phyloP scores from a whole-genome alignment of 306 rosid genomes.

The Rubus idaeus region DNA sequence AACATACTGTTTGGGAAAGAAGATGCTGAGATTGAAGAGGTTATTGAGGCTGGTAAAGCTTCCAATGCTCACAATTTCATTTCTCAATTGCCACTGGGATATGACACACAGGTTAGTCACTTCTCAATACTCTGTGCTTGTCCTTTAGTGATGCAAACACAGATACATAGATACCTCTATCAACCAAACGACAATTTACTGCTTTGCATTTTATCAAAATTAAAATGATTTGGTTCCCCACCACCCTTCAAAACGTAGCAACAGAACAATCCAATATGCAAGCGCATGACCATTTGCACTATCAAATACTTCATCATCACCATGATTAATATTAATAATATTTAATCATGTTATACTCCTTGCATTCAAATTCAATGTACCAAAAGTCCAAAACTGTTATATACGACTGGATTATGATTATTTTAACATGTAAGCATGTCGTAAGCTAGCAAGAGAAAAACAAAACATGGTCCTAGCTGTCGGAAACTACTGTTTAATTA shows the following conservation, averaged over 20 bases:
- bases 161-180: not conserved
- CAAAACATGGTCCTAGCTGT: not conserved
- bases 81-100: conserved; percentile 61
- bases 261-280: not conserved
- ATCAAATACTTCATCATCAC: not conserved
- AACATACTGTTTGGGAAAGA: conserved; percentile 87
- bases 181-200: not conserved
- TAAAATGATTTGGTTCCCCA: conserved; percentile 8
- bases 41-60: conserved; percentile 68
- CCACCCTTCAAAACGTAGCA: not conserved
- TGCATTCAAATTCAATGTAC: conserved; percentile 1
- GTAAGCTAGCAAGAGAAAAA: not conserved
- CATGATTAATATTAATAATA: not conserved
- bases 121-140: not conserved
- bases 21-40: conserved; percentile 57
- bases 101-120: conserved; percentile 72
- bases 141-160: not conserved
- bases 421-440: not conserved
- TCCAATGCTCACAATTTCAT: conserved; percentile 88
- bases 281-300: conserved; percentile 5
- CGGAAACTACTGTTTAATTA: not conserved
- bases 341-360: not conserved
- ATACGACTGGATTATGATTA: not conserved
- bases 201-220: not conserved
- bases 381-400: too few relatives aligned